Evolutionary conservation across 2,329 filamentous ascomycete genomes (phyloP).

Genomic region (Hypoxylon sp.): DNA sequence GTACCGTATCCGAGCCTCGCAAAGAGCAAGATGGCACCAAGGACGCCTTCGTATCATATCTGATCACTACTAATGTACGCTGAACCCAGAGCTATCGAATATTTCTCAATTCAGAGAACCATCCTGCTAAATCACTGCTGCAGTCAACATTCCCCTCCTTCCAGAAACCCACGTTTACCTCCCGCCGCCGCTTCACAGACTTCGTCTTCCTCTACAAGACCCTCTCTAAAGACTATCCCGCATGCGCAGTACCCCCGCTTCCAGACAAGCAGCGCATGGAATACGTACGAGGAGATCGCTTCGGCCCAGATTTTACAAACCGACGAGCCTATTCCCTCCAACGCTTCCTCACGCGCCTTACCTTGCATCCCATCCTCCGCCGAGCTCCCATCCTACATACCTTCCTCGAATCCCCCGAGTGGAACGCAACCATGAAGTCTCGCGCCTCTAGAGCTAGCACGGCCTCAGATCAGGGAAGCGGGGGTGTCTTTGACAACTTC

Average conservation of each 20-base stretch:
- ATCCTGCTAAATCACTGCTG: constrained; percentile 59
- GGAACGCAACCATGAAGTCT: constrained; percentile 94
- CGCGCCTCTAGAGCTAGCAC: constrained; percentile 75
- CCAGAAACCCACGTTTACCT: constrained; percentile 80
- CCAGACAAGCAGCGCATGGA: constrained; percentile 99
- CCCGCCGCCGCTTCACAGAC: constrained; percentile 95
- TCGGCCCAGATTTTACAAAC: constrained; percentile 90
- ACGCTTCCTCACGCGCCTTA: constrained; percentile 87
- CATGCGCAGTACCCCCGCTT: constrained; percentile 91
- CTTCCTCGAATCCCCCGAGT: constrained; percentile 93
- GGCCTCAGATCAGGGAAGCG: constrained; percentile 61
- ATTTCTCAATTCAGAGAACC: neutral
- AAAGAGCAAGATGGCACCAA: constrained; percentile 98
- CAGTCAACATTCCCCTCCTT: constrained; percentile 98
- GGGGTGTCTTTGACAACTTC: constrained; percentile 91
- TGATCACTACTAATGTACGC: constrained; percentile 87
- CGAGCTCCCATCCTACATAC: constrained; percentile 84
- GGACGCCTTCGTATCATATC: constrained; percentile 95
- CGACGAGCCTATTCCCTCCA: constrained; percentile 90
- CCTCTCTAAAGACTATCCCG: constrained; percentile 86
- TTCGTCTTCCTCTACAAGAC: constrained; percentile 97
- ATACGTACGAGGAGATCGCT: constrained; percentile 95
- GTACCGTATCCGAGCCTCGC: constrained; percentile 82
- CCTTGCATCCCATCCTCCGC: constrained; percentile 89
- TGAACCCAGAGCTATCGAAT: neutral